A percentile compares a stretch with the other conserved stretches of the same genome.
phyloP scores from a whole-genome alignment of 148 eudicot genomes.

The Camellia granthamiana region DNA sequence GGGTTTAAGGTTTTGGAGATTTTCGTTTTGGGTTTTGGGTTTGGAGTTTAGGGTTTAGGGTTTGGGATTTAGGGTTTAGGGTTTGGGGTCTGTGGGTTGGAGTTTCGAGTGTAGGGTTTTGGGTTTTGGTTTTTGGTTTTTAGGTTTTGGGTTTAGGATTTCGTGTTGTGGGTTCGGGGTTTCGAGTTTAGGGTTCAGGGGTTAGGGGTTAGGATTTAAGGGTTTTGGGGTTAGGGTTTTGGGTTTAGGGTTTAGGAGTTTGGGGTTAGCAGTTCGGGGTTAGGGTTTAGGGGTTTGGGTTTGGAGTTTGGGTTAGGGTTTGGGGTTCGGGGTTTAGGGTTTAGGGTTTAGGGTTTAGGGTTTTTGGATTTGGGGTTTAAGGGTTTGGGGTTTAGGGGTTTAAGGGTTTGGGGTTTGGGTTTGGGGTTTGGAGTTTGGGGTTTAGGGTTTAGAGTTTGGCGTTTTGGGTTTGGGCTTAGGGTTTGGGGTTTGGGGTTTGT shows the following conservation, averaged over 20 bases:
- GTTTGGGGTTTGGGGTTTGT: no score
- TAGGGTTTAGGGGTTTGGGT: slow-evolving; percentile 26
- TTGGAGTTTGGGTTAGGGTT: slow-evolving; percentile 14
- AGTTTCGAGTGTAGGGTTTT: neutral
- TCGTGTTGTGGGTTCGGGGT: neutral
- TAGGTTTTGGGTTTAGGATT: neutral
- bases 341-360: slow-evolving; percentile 1
- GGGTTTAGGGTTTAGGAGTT: neutral
- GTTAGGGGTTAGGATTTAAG: neutral
- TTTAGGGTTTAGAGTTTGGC: slow-evolving; percentile 20
- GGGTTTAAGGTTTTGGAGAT: neutral
- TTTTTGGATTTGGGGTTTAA: neutral
- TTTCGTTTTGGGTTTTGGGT: neutral
- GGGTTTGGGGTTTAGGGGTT: neutral
- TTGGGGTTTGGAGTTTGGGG: slow-evolving; percentile 24
- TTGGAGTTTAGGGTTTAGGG: neutral
- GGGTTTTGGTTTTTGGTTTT: neutral
- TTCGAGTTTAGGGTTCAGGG: neutral
- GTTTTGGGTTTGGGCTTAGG: no score
- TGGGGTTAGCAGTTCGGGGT: neutral
- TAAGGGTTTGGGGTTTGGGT: slow-evolving; percentile 13
- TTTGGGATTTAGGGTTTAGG: neutral
- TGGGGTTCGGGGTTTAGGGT: neutral
- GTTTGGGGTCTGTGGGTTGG: neutral
- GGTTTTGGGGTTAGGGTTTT: neutral